Base-by-base conservation (phyloP, 148 eudicot genomes). In the Camellia lanceoleosa region DNA sequence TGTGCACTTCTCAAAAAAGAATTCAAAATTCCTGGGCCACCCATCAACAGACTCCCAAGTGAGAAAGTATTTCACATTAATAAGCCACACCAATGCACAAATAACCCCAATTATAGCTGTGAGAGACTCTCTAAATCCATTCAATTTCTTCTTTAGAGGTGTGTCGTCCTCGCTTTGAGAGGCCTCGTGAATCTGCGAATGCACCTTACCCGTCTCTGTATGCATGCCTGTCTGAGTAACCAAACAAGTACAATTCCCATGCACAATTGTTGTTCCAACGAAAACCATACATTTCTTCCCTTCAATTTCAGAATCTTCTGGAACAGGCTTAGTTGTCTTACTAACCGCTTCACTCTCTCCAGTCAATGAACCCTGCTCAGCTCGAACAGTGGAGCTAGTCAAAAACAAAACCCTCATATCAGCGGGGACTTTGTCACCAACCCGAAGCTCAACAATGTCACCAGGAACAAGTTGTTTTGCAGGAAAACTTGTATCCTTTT, bases 271-370 rank as follows among this genome's bases (percentile, higher is more conserved):
- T n/a, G 91, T 90, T 79, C 93, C 93, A 56, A 89, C 89, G 78
- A 90, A 90, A 20, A 90, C 89, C 89, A 90, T 90, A 62, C 90
- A 88, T 80, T 88, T 88, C 85, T 90, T 90, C 9, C 85, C 84
- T 84, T 88, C 89, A 54, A 90, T 88, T 43, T 90, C 90, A 0
- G 88, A 78, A 79, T 91, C 94, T 68, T 89, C 93, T 0, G 90
- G 62, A n/a, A 92, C 91, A 78, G 88, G 82, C 83, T 87, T 91
- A 62, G 87, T 86, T 13, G 93, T 89, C 89, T 91, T 92, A 66
- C 90, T 89, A 60, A 92, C 94, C 0, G 97, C 94, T 81, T 89
- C 97, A 85, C 94, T 91, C 87, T 92, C 97, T 23, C 97, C 97
- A 1, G 97, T 92, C 84, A 92, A 81, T 0, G 97, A 92, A 8